A percentile compares a stretch with the other conserved stretches of the same genome.
Evolutionary conservation across 805 yeast species (phyloP).

Genomic region (Yamadazyma philogaea): DNA sequence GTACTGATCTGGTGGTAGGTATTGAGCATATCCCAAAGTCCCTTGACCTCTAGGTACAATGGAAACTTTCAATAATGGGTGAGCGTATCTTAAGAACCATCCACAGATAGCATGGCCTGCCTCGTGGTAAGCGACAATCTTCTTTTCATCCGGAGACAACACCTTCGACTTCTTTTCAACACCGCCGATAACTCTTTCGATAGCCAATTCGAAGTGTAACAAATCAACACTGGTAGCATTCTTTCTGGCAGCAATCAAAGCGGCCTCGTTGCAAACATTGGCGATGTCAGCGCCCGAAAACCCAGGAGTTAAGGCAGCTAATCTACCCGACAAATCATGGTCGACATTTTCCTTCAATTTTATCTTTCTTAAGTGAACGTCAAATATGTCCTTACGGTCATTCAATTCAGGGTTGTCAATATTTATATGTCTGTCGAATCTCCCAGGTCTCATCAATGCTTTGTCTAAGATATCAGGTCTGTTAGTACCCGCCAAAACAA

Average conservation of each 20-base stretch:
- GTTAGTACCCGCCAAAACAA: constrained; percentile 92
- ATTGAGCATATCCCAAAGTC: constrained; percentile 94
- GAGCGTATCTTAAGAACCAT: constrained; percentile 85
- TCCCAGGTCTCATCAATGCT: constrained; percentile 89
- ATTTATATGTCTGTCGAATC: constrained; percentile 86
- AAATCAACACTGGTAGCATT: constrained; percentile 60
- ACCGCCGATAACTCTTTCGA: constrained; percentile 95
- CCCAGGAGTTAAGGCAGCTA: constrained; percentile 92
- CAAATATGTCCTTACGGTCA: constrained; percentile 84
- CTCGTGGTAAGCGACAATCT: constrained; percentile 88
- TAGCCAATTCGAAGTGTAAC: constrained; percentile 84
- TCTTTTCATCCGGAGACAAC: constrained; percentile 75
- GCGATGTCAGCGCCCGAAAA: constrained; percentile 97
- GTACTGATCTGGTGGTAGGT: constrained; percentile 85
- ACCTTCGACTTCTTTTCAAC: constrained; percentile 81
- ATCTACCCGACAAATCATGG: constrained; percentile 65
- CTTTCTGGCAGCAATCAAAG: constrained; percentile 84
- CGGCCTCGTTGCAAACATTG: constrained; percentile 92
- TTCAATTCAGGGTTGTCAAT: constrained; percentile 86
- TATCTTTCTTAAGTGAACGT: constrained; percentile 71
- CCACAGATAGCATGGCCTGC: constrained; percentile 98
- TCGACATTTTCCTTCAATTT: constrained; percentile 40
- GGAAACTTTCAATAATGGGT: constrained; percentile 88
- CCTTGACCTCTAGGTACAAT: constrained; percentile 94
- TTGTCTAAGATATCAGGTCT: constrained; percentile 88